Evolutionary conservation across 129 eudicot species (phyloP).

Genomic region (Solidago caesia): DNA sequence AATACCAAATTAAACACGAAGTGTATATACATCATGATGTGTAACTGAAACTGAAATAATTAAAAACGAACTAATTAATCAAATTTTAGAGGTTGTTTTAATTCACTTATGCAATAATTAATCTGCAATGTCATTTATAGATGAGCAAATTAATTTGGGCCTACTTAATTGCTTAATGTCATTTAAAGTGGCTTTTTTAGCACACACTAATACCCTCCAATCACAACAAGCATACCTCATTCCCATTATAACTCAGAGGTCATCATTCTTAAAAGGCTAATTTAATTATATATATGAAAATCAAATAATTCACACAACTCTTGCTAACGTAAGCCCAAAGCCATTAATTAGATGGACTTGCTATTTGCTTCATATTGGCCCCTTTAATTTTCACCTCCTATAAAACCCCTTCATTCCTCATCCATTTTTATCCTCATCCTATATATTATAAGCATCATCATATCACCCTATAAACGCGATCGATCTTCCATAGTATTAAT

Average conservation of each 20-base stretch:
- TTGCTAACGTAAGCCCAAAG: conserved; percentile 51
- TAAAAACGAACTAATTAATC: too few species aligned
- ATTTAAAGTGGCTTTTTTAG: conserved; percentile 17
- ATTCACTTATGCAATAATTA: background rate
- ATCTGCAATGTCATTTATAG: background rate
- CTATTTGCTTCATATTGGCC: conserved; percentile 31
- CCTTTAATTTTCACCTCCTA: conserved; percentile 48
- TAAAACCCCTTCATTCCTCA: conserved; percentile 53
- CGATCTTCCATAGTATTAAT: conserved; percentile 34
- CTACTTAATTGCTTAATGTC: conserved; percentile 16
- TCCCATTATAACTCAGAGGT: conserved; percentile 38
- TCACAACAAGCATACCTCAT: conserved; percentile 54
- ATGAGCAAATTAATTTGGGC: conserved; percentile 22
- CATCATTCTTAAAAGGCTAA: conserved; percentile 36
- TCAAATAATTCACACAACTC: conserved; percentile 21
- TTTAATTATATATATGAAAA: background rate
- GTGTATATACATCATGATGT: too few species aligned
- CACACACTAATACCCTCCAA: conserved; percentile 35
- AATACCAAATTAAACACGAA: too few species aligned
- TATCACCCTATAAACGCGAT: conserved; percentile 21
- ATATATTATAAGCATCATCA: conserved; percentile 26
- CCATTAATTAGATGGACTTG: conserved; percentile 23
- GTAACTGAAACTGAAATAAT: too few species aligned
- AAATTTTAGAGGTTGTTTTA: background rate
- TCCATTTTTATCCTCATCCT: conserved; percentile 38